Conservation (phyloP, 179 eudicot species). For the Beta corolliflora region DNA sequence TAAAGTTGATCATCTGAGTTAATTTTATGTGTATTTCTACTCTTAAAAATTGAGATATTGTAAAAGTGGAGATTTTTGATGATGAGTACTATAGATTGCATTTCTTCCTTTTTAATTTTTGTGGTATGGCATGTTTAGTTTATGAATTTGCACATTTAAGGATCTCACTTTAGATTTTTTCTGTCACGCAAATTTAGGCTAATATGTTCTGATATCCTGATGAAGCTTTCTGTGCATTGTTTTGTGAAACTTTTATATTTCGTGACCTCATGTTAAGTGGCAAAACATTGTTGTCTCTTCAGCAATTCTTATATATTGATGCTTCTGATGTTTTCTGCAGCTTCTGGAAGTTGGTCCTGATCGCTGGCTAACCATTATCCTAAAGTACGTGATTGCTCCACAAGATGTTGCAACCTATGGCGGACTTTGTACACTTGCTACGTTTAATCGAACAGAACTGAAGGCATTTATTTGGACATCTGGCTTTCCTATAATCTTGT, state of each 20-base stretch:
- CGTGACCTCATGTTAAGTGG: not conserved
- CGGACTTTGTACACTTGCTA: constrained; percentile 96
- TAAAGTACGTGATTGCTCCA: constrained; percentile 89
- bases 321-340: constrained; percentile 45
- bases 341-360: constrained; percentile 87
- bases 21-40: no score
- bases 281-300: not conserved
- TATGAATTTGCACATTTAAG: no score
- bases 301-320: constrained; percentile 3
- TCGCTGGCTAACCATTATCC: constrained; percentile 74
- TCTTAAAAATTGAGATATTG: no score
- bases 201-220: no score
- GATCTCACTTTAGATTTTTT: not conserved
- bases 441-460: constrained; percentile 86
- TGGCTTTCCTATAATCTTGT: constrained; percentile 5
- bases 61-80: no score
- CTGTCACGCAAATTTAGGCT: no score
- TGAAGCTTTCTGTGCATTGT: not conserved
- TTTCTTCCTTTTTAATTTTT: no score
- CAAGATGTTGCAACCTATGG: constrained; percentile 98
- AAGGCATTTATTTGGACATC: constrained; percentile 52
- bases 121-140: no score
- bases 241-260: not conserved
- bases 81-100: no score
- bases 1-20: no score